Evolutionary conservation across 345 rosid species (phyloP), one percentile per base, ranked within the genome.

Genomic region (Gossypium ekmanianum): DNA sequence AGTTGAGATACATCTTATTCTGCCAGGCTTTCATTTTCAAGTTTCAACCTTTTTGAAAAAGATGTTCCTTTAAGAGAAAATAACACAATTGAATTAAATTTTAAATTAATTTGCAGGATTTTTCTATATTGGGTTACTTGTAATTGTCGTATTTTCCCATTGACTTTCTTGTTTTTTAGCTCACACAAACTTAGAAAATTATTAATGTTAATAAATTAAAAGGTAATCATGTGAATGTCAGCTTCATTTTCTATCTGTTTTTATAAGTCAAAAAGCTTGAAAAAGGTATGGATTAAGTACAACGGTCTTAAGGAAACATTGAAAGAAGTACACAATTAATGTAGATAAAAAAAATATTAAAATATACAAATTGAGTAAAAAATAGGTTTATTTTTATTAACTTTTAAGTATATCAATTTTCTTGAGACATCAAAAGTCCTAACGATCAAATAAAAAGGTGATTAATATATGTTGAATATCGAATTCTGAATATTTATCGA

Each of bases 221-320:
- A 39, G 24, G 4, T 20, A 20, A 20, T 20, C 22, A 52, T 70
- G 73, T 29, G 61, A 69, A 51, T 70, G 73, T 29, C 45, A 52
- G 17, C 45, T 29, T 13, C 45, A 11, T 50, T 29, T 52, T 52
- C 47, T 5, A 29, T 47, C 26, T n/a, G 24, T 29, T 70, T 69
- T 51, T 16, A 2, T n/a, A 29, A 52, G 73, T 70, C 61, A 52
- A 51, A 51, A 18, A n/a, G 12, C 48, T 70, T 70, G 74, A 34
- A 52, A 27, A 4, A 5, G 3, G 22, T 54, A 29, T 70, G 11
- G 26, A 52, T 29, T 70, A 17, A 70, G 29, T 52, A 29, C 45
- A 29, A 7, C 16, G 13, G 16, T 69, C 26, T 50, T 69, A 4
- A 29, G 47, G 20, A 29, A 69, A 17, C 61, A 11, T 17, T 70